phyloP scores from a whole-genome alignment of 1,284 basidiomycete genomes.

The Ustilago trichophora region DNA sequence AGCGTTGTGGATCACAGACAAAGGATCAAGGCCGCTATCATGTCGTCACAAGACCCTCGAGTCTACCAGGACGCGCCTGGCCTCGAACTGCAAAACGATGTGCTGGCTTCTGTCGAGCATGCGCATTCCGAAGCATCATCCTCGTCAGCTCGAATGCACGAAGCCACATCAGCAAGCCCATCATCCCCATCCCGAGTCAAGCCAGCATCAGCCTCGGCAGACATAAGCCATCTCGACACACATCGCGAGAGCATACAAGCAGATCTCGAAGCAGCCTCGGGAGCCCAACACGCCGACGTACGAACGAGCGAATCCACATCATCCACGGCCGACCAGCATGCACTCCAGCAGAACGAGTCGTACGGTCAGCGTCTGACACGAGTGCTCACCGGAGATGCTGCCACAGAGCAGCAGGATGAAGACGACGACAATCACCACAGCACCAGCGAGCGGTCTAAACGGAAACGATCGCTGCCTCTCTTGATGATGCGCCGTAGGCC shows the following conservation, averaged over 20 bases:
- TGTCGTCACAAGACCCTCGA: constrained; percentile 1
- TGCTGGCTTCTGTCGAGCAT: constrained; percentile 11
- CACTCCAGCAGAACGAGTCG: constrained; percentile 17
- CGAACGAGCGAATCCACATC: background rate
- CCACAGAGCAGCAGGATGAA: background rate
- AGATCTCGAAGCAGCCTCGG: constrained; percentile 22
- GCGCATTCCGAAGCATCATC: constrained; percentile 3
- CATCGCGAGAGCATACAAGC: background rate
- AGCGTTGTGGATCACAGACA: too few relatives aligned
- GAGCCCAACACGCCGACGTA: background rate
- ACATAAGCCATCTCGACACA: background rate
- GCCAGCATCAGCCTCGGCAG: background rate
- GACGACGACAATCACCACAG: constrained; percentile 1
- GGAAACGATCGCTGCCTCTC: constrained; percentile 1
- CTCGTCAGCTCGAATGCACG: background rate
- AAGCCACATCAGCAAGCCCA: background rate
- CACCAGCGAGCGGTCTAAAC: background rate
- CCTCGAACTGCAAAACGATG: constrained; percentile 28
- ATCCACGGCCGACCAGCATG: background rate
- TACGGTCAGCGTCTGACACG: constrained; percentile 32
- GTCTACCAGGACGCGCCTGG: constrained; percentile 43
- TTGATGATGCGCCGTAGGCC: constrained; percentile 9
- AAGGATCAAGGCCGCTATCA: too few relatives aligned
- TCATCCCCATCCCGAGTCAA: background rate
- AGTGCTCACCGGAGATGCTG: constrained; percentile 30